These are phyloP conservation scores for Neurospora terricola DNA, from an alignment of 495 filamentous ascomycete genomes.

Conservation along the genomic window DNA sequence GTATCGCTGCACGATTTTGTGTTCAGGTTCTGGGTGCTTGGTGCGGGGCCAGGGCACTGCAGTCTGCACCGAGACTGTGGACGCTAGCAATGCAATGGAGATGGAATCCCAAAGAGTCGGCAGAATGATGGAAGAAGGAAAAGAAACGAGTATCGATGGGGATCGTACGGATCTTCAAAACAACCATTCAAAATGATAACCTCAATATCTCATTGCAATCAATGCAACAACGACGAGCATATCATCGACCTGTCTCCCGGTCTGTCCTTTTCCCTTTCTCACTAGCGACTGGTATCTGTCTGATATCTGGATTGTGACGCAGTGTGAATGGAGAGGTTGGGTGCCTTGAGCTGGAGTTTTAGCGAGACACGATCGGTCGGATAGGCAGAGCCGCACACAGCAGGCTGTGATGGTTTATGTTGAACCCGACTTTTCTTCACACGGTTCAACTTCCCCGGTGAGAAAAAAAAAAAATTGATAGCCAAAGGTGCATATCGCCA, in stretches of 20 bases:
- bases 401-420: background rate
- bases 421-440: background rate
- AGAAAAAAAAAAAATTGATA: background rate
- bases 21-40: background rate
- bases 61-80: background rate
- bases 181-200: background rate
- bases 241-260: background rate
- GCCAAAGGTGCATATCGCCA: background rate
- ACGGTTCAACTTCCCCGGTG: background rate
- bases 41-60: conserved; percentile 4
- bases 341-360: background rate
- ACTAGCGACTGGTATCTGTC: background rate
- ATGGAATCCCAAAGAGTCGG: background rate
- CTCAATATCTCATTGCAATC: background rate
- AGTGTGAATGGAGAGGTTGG: background rate
- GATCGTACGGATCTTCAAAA: background rate
- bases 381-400: background rate
- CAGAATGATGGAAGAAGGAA: background rate
- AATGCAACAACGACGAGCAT: background rate
- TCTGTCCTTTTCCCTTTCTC: background rate
- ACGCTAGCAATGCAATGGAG: background rate
- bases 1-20: conserved; percentile 11
- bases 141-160: background rate
- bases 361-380: background rate
- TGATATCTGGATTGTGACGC: background rate